These are phyloP conservation scores for Cryphonectria japonica DNA, from an alignment of 2,329 filamentous ascomycete species.

Conservation along the genomic window DNA sequence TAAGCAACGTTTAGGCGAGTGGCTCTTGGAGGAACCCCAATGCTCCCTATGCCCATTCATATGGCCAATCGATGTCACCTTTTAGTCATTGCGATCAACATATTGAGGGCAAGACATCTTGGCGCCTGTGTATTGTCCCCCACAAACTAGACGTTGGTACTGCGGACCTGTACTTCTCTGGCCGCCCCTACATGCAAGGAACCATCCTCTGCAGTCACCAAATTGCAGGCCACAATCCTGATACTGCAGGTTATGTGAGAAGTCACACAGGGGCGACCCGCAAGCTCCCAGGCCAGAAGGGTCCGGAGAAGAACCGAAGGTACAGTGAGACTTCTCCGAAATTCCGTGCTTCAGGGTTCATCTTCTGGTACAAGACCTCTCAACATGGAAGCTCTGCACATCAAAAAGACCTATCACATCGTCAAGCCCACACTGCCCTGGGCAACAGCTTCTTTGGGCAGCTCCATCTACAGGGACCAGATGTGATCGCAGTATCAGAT, in stretches of 20 bases:
- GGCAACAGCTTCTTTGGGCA: background rate
- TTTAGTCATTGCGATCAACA: background rate
- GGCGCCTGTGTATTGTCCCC: background rate
- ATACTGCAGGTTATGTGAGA: background rate
- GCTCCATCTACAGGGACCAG: background rate
- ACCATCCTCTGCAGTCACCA: background rate
- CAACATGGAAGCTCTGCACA: background rate
- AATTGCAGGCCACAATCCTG: background rate
- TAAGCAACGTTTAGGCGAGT: background rate
- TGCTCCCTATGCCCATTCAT: background rate
- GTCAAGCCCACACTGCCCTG: background rate
- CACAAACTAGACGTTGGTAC: background rate
- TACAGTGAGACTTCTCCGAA: background rate
- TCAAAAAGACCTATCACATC: background rate
- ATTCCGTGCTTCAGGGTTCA: background rate
- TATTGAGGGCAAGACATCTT: background rate
- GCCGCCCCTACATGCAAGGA: background rate
- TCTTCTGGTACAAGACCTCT: background rate
- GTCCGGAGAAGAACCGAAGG: slow-evolving; percentile 5
- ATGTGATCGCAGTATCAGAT: slow-evolving; percentile 1
- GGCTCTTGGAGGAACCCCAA: background rate
- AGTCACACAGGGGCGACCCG: background rate
- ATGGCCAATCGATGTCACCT: background rate
- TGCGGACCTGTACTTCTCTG: background rate
- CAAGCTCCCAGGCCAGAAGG: background rate